These are phyloP conservation scores for Carallia pectinifolia DNA, from an alignment of 345 rosid genomes.

Conservation along the genomic window DNA sequence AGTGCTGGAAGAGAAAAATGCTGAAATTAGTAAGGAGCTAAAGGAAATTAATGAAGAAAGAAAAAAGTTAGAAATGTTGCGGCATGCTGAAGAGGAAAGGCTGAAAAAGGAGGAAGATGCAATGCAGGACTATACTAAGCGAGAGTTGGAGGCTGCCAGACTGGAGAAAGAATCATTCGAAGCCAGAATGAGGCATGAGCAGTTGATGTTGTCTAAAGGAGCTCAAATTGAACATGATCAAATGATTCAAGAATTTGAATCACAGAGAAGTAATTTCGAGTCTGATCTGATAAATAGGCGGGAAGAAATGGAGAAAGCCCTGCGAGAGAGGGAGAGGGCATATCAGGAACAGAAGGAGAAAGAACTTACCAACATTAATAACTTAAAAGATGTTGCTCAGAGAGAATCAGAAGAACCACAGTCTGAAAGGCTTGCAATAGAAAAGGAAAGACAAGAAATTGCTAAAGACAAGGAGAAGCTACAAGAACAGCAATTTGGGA, in stretches of 20 bases:
- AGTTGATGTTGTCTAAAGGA: conserved; percentile 47
- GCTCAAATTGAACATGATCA: conserved; percentile 47
- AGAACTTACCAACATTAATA: conserved; percentile 38
- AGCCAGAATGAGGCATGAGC: conserved; percentile 60
- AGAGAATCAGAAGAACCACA: conserved; percentile 54
- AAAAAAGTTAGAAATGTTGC: conserved; percentile 41
- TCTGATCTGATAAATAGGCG: conserved; percentile 37
- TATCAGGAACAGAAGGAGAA: conserved; percentile 48
- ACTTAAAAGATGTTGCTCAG: conserved; percentile 46
- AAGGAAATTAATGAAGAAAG: conserved; percentile 47
- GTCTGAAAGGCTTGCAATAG: conserved; percentile 41
- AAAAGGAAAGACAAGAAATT: conserved; percentile 50
- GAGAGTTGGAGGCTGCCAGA: conserved; percentile 53
- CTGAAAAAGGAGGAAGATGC: conserved; percentile 57
- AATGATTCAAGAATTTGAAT: conserved; percentile 58
- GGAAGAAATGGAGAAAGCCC: conserved; percentile 55
- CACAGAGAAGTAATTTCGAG: conserved; percentile 47
- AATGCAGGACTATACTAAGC: conserved; percentile 38
- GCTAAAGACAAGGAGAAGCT: conserved; percentile 47
- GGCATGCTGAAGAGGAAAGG: conserved; percentile 46
- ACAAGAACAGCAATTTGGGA: conserved; percentile 50
- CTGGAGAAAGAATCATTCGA: conserved; percentile 68
- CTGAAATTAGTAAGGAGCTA: conserved; percentile 40
- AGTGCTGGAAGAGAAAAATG: conserved; percentile 66
- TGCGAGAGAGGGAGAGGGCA: conserved; percentile 39